These are phyloP conservation scores for Orbilia quercus DNA, from an alignment of 2,329 filamentous ascomycete species.

Conservation along the genomic window DNA sequence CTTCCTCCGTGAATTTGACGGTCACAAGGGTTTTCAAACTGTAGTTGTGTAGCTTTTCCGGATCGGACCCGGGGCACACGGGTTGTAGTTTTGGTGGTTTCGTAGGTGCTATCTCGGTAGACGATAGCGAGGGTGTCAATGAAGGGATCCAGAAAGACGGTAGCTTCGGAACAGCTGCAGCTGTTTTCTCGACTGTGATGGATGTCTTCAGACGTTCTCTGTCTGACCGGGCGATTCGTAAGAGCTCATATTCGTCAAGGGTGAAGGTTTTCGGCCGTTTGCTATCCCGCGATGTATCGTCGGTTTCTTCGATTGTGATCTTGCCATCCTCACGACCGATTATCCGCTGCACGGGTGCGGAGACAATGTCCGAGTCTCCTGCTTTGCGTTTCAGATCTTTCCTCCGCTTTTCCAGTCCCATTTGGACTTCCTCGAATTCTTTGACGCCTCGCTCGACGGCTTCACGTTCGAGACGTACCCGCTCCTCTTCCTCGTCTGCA, in stretches of 20 bases:
- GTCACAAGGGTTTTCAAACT: slow-evolving; percentile 81
- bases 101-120: slow-evolving; percentile 69
- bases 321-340: slow-evolving; percentile 65
- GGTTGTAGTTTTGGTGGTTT: slow-evolving; percentile 75
- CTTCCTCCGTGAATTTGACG: slow-evolving; percentile 80
- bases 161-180: slow-evolving; percentile 63
- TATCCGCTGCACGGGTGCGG: slow-evolving; percentile 61
- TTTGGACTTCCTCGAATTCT: slow-evolving; percentile 87
- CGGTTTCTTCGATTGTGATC: slow-evolving; percentile 64
- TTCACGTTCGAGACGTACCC: slow-evolving; percentile 74
- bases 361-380: slow-evolving; percentile 58
- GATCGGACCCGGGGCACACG: slow-evolving; percentile 78
- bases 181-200: slow-evolving; percentile 76
- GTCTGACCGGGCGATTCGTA: slow-evolving; percentile 76
- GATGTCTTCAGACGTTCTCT: slow-evolving; percentile 75
- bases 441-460: slow-evolving; percentile 74
- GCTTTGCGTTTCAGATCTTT: slow-evolving; percentile 43
- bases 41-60: slow-evolving; percentile 76
- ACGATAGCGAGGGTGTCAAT: slow-evolving; percentile 75
- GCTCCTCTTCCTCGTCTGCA: slow-evolving; percentile 72
- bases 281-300: slow-evolving; percentile 54
- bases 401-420: slow-evolving; percentile 69
- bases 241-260: slow-evolving; percentile 79
- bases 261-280: slow-evolving; percentile 77
- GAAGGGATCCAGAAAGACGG: slow-evolving; percentile 95